phyloP scores from a whole-genome alignment of 306 rosid genomes.

The Calophaca sinica region DNA sequence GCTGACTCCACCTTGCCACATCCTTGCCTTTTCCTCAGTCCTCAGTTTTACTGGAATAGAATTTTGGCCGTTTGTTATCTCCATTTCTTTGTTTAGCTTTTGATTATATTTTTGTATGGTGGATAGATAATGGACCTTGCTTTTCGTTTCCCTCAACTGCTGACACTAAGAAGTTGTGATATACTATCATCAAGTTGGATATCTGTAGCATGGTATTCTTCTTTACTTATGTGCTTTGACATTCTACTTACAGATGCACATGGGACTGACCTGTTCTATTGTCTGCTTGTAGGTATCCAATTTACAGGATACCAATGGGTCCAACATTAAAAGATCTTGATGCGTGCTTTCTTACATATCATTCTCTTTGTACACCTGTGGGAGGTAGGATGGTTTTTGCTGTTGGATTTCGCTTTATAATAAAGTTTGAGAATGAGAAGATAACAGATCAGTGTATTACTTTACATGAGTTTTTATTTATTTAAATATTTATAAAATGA shows the following conservation, averaged over 20 bases:
- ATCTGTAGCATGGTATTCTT: conserved; percentile 89
- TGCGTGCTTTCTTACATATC: conserved; percentile 93
- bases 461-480: background rate
- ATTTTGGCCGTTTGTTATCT: background rate
- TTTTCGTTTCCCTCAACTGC: conserved; percentile 67
- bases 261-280: conserved; percentile 40
- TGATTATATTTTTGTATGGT: conserved; percentile 40
- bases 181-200: conserved; percentile 80
- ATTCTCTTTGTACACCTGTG: conserved; percentile 63
- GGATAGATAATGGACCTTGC: conserved; percentile 81
- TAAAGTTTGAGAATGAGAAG: background rate
- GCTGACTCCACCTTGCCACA: background rate
- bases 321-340: conserved; percentile 90
- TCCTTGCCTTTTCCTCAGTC: conserved; percentile 1
- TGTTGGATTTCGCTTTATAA: conserved; percentile 27
- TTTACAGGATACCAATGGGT: conserved; percentile 94
- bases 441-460: background rate
- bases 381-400: conserved; percentile 60
- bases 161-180: conserved; percentile 82
- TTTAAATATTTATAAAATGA: background rate
- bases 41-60: background rate
- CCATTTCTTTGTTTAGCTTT: conserved; percentile 12
- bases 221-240: conserved; percentile 40
- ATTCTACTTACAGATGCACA: background rate
- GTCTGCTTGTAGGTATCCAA: conserved; percentile 79